phyloP scores from a whole-genome alignment of 1,284 basidiomycete species.

The Rhodotorula sp. region DNA sequence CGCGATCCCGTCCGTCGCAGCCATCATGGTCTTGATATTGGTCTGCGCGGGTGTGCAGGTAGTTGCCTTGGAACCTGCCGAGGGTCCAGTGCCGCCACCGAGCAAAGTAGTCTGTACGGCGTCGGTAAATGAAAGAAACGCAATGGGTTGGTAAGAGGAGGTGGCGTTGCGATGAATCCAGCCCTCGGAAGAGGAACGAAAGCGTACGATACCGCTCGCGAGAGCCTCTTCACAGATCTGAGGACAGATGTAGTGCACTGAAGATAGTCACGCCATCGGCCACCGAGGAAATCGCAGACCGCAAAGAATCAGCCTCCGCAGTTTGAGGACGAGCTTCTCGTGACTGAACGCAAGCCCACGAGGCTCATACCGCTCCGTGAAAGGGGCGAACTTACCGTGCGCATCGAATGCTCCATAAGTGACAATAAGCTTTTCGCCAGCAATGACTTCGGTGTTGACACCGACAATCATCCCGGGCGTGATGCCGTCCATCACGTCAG shows the following conservation, averaged over 20 bases:
- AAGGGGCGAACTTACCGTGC: conserved; percentile 63
- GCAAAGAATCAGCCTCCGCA: background rate
- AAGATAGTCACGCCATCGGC: background rate
- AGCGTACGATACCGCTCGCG: conserved; percentile 33
- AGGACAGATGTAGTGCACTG: conserved; percentile 74
- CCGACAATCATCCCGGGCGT: conserved; percentile 74
- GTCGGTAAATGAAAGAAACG: too few relatives aligned
- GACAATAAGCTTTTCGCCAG: conserved; percentile 88
- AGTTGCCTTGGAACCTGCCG: conserved; percentile 85
- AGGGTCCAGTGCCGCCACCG: conserved; percentile 75
- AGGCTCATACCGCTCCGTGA: background rate
- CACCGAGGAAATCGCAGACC: background rate
- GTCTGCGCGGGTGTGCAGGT: conserved; percentile 89
- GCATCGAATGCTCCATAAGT: conserved; percentile 92
- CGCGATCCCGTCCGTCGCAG: conserved; percentile 80
- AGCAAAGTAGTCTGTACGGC: conserved; percentile 48
- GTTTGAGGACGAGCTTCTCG: background rate
- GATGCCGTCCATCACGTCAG: conserved; percentile 85
- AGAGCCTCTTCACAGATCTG: conserved; percentile 67
- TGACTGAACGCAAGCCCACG: background rate
- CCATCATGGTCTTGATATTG: conserved; percentile 82
- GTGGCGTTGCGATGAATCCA: too few relatives aligned
- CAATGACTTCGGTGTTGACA: conserved; percentile 87
- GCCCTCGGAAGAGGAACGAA: background rate
- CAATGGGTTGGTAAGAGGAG: background rate